Base-by-base conservation (phyloP, 2,329 filamentous ascomycete species). In the Basipetospora chlamydospora region DNA sequence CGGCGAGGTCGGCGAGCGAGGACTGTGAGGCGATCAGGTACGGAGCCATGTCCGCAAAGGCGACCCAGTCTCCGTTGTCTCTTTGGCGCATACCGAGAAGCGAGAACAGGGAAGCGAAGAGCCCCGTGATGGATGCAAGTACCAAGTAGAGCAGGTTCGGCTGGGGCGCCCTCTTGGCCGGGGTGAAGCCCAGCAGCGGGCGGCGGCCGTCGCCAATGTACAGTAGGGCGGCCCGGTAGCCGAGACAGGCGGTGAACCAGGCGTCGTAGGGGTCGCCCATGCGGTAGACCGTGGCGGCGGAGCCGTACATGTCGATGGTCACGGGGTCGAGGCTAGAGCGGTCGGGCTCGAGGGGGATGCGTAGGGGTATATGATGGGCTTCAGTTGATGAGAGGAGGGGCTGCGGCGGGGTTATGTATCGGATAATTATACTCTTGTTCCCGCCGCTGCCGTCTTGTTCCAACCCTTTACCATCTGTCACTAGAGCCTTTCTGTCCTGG, bases 31-130 rank as follows among this genome's bases (percentile, higher is more conserved):
- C 67, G 17, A 94, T 55, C 11, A 94, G 67, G 51, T 80, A 81
- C 1, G 83, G 79, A 1, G 82, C 81, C 43, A 72, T 71, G 54
- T 90, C 83, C 26, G 75, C 71, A 55, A 88, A 90, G 2, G 70
- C 73, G 29, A 88, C 65, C 49, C 61, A 68, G 25, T 26, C 30
- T 12, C 15, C 25, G 16, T 13, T 13, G 7, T 20, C 28, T 9
- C 20, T n/a, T 11, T 12, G 3, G 5, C 21, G 26, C 11, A 37
- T 25, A n/a, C 20, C 9, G 16, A 33, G n/a, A 6, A 17, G 22
- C 5, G 21, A 16, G 9, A 35, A 18, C 5, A 29, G 18, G 21
- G n/a, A 17, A n/a, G 30, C 12, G 11, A 34, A 5, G 17, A 28
- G 20, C 7, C n/a, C n/a, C 3, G 32, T 8, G 12, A 35, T 16